A percentile compares a stretch with the other conserved stretches of the same genome.
These are phyloP conservation scores for Tricholoma bakamatsutake DNA, from an alignment of 768 basidiomycete species.

Conservation along the genomic window DNA sequence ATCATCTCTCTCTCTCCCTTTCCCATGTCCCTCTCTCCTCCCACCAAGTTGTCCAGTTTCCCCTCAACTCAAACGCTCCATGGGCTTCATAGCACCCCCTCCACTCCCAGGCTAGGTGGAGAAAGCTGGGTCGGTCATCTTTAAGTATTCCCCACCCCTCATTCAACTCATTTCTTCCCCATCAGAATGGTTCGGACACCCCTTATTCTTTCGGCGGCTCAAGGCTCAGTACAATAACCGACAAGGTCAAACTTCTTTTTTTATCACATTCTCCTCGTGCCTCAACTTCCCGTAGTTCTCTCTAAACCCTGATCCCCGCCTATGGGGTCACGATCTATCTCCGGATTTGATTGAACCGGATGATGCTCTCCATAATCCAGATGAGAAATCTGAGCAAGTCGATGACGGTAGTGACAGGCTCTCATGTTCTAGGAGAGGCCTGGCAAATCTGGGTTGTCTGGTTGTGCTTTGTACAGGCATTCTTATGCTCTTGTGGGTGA, in stretches of 20 bases:
- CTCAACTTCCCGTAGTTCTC: slow-evolving; percentile 40
- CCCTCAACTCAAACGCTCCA: slow-evolving; percentile 27
- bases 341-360: slow-evolving; percentile 55
- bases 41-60: slow-evolving; percentile 23
- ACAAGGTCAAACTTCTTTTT: slow-evolving; percentile 28
- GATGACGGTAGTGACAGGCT: slow-evolving; percentile 28
- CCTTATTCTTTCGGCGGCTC: slow-evolving; percentile 41
- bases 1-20: slow-evolving; percentile 9
- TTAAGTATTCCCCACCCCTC: background rate
- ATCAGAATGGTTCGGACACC: slow-evolving; percentile 31
- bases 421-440: slow-evolving; percentile 52
- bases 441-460: slow-evolving; percentile 71
- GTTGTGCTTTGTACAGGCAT: slow-evolving; percentile 42
- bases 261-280: background rate
- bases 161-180: background rate
- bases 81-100: slow-evolving; percentile 26
- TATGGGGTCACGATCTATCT: slow-evolving; percentile 59
- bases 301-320: slow-evolving; percentile 57
- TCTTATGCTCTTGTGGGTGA: slow-evolving; percentile 54
- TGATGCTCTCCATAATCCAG: slow-evolving; percentile 70
- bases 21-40: slow-evolving; percentile 26
- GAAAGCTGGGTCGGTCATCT: slow-evolving; percentile 33
- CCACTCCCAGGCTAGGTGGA: slow-evolving; percentile 27
- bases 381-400: slow-evolving; percentile 23
- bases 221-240: slow-evolving; percentile 35